Percentiles rank a stretch among this genome's conserved stretches.
Conservation (phyloP, 176 grass and related monocot genomes). For the bread wheat (Triticum aestivum) region DNA sequence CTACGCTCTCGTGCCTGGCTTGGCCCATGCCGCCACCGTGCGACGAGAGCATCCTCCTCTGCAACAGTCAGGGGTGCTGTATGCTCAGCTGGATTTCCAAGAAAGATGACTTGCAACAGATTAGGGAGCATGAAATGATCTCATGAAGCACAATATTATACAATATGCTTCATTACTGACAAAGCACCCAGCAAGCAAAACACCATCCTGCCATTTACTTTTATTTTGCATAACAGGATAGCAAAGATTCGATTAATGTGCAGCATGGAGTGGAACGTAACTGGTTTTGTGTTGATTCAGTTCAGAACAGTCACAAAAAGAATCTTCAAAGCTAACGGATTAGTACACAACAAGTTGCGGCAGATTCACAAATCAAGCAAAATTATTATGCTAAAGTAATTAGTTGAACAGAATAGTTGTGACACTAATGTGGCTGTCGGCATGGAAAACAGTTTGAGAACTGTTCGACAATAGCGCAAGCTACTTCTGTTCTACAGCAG, state of each 20-base stretch:
- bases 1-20: not conserved
- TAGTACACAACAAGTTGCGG: not conserved
- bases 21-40: slow-evolving; percentile 30
- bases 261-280: too few relatives aligned
- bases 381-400: not conserved
- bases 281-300: too few relatives aligned
- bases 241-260: not conserved
- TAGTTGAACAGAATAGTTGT: not conserved
- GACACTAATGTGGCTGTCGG: not conserved
- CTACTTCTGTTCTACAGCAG: not conserved
- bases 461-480: not conserved
- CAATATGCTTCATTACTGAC: not conserved
- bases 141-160: not conserved
- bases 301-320: not conserved
- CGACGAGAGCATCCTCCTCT: slow-evolving; percentile 54
- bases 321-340: too few relatives aligned
- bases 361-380: not conserved
- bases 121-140: not conserved
- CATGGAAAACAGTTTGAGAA: not conserved
- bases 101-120: not conserved
- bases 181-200: not conserved
- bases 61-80: slow-evolving; percentile 9
- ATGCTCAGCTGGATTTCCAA: not conserved
- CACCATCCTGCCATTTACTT: too few relatives aligned
- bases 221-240: not conserved